Evolutionary conservation across 1,139 yeast genomes (phyloP).

Genomic region (Magnusiomyces sp.): DNA sequence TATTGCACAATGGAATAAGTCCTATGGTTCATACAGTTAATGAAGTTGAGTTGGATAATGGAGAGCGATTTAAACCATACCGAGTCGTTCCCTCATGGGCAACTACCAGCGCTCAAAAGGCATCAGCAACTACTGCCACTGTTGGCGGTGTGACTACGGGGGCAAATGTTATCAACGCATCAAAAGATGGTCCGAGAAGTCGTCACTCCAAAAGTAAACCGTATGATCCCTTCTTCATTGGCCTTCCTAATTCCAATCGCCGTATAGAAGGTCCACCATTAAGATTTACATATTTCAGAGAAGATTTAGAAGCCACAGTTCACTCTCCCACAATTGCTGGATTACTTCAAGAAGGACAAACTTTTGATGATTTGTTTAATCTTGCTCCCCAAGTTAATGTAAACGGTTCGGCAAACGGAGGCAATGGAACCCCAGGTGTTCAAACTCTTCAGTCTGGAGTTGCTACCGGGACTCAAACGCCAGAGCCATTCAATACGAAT

Average conservation of each 20-base stretch:
- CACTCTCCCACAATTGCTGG: conserved; percentile 90
- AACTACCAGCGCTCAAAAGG: conserved; percentile 6
- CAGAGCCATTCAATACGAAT: background rate
- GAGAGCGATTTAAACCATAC: conserved; percentile 10
- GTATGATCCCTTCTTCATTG: conserved; percentile 4
- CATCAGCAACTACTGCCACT: background rate
- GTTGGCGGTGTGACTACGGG: background rate
- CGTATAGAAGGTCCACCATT: conserved; percentile 5
- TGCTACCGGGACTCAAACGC: conserved; percentile 8
- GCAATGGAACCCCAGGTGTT: too few species aligned
- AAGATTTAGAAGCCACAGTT: conserved; percentile 77
- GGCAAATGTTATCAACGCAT: background rate
- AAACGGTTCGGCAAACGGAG: background rate
- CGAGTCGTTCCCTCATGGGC: conserved; percentile 13
- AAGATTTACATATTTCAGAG: conserved; percentile 85
- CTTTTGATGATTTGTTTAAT: conserved; percentile 30
- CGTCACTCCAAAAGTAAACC: conserved; percentile 15
- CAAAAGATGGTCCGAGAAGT: background rate
- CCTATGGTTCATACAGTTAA: conserved; percentile 16
- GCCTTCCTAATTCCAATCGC: background rate
- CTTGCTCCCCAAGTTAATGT: conserved; percentile 5
- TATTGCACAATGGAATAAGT: too few species aligned
- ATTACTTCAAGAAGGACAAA: conserved; percentile 42
- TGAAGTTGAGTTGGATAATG: conserved; percentile 16
- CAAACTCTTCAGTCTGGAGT: background rate